phyloP scores from a whole-genome alignment of 768 basidiomycete genomes.

The Kwoniella shandongensis region DNA sequence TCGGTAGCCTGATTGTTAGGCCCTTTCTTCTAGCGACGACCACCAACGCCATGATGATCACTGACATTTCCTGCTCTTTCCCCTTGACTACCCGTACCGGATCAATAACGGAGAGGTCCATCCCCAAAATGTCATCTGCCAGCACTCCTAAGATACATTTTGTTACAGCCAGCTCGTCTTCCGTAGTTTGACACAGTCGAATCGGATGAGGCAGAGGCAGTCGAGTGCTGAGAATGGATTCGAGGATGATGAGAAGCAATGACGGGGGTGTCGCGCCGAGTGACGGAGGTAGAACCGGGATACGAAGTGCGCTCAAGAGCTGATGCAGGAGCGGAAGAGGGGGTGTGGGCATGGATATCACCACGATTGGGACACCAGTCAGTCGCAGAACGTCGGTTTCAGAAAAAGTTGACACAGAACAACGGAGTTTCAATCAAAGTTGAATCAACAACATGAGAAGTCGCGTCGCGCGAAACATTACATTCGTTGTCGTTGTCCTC shows the following conservation, averaged over 20 bases:
- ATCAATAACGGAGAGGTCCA: constrained; percentile 29
- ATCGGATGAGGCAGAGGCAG: constrained; percentile 13
- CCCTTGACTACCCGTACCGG: constrained; percentile 21
- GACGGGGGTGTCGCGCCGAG: constrained; percentile 20
- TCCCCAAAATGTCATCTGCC: constrained; percentile 23
- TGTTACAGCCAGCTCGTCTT: constrained; percentile 21
- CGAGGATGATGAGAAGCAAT: constrained; percentile 24
- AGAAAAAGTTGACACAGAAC: no score
- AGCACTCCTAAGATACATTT: constrained; percentile 33
- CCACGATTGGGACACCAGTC: no score
- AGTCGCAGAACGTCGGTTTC: no score
- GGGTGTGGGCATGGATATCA: constrained; percentile 20
- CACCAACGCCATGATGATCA: constrained; percentile 30
- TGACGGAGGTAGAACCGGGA: constrained; percentile 23
- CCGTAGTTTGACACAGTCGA: constrained; percentile 8
- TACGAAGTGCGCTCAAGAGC: constrained; percentile 12
- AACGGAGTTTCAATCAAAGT: no score
- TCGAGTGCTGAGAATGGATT: constrained; percentile 11
- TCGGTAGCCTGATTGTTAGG: not conserved
- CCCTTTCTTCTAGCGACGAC: constrained; percentile 31
- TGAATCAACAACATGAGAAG: no score
- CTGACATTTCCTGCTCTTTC: constrained; percentile 15
- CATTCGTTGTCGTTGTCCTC: no score
- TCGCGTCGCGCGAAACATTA: no score
- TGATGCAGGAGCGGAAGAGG: constrained; percentile 15